Conservation (phyloP, 2,329 filamentous ascomycete species). For the Arthrobotrys musiformis region DNA sequence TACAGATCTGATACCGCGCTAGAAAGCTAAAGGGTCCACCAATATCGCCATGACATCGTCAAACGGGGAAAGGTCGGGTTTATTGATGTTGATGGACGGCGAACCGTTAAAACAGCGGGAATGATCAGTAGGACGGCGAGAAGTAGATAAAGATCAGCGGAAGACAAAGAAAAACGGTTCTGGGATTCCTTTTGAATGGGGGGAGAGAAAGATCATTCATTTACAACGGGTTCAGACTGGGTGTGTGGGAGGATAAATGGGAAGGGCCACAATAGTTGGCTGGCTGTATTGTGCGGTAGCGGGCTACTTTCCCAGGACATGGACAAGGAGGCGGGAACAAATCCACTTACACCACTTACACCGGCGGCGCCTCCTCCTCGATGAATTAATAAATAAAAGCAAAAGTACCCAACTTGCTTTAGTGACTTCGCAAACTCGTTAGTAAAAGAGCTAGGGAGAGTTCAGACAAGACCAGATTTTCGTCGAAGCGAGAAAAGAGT, state of each 20-base stretch:
- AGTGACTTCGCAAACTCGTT: constrained; percentile 1
- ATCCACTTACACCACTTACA: constrained; percentile 18
- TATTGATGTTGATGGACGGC: constrained; percentile 18
- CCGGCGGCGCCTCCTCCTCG: constrained; percentile 21
- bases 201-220: constrained; percentile 33
- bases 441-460: constrained; percentile 1
- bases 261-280: constrained; percentile 24
- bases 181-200: constrained; percentile 26
- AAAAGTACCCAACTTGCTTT: too few species aligned
- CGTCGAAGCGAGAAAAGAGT: constrained; percentile 15
- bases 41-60: constrained; percentile 19
- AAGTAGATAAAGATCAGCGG: constrained; percentile 56
- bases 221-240: constrained; percentile 29
- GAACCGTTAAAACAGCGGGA: constrained; percentile 38
- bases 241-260: constrained; percentile 43
- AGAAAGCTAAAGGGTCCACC: constrained; percentile 49
- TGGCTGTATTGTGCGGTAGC: constrained; percentile 30
- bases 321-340: constrained; percentile 53
- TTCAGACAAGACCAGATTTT: constrained; percentile 16
- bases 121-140: constrained; percentile 25
- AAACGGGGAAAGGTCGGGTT: constrained; percentile 28
- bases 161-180: constrained; percentile 49
- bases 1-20: constrained; percentile 45
- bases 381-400: constrained; percentile 4
- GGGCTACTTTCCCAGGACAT: constrained; percentile 30